These are phyloP conservation scores for Bacidia rubella DNA, from an alignment of 495 filamentous ascomycete species.

Conservation along the genomic window DNA sequence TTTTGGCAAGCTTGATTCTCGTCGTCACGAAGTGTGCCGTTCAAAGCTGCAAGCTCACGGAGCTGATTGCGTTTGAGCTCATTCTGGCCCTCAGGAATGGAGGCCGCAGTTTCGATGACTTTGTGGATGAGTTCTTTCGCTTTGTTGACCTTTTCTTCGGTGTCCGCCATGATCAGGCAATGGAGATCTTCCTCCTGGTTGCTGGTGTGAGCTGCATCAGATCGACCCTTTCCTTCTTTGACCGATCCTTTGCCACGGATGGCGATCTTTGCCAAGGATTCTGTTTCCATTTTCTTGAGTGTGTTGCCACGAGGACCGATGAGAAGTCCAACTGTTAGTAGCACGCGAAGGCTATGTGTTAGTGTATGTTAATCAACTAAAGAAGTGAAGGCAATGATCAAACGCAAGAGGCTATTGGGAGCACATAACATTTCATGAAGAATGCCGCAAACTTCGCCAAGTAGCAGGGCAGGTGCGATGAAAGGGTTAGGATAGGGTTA, in stretches of 20 bases:
- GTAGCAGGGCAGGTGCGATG: conserved; percentile 31
- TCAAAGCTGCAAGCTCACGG: conserved; percentile 88
- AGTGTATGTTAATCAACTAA: conserved; percentile 42
- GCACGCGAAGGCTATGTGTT: conserved; percentile 73
- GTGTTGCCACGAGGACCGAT: conserved; percentile 99
- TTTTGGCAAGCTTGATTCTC: conserved; percentile 99
- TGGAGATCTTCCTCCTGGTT: conserved; percentile 99
- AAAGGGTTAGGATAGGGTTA: conserved; percentile 79
- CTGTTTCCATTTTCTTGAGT: conserved; percentile 96
- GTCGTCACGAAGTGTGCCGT: conserved; percentile 95
- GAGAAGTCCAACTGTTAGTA: conserved; percentile 96
- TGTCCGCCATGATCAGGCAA: conserved; percentile 98
- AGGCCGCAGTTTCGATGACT: conserved; percentile 94
- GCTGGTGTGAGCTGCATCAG: conserved; percentile 95
- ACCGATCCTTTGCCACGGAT: conserved; percentile 99
- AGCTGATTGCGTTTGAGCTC: conserved; percentile 97
- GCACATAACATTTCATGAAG: conserved; percentile 16
- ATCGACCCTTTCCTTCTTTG: conserved; percentile 98
- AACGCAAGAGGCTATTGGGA: conserved; percentile 38
- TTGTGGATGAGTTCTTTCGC: conserved; percentile 96
- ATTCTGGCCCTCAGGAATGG: conserved; percentile 95
- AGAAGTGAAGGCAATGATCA: conserved; percentile 18
- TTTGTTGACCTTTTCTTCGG: conserved; percentile 95
- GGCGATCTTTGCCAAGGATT: conserved; percentile 95
- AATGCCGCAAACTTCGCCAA: conserved; percentile 29